phyloP scores from a whole-genome alignment of 176 grass and related monocot species.

The Coix lacrymajobi region DNA sequence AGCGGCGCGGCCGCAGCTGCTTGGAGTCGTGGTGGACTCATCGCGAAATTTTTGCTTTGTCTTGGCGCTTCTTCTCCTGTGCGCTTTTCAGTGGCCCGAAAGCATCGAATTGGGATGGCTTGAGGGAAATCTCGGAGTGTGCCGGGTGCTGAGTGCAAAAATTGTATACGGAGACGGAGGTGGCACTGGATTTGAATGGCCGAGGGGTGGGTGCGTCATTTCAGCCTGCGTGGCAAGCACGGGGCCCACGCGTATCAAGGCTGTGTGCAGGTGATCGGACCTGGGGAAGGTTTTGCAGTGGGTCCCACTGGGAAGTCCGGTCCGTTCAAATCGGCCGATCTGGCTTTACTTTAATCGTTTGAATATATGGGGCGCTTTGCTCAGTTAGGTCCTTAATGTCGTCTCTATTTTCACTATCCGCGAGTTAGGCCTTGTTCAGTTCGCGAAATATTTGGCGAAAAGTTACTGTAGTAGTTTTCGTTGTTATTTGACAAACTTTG shows the following conservation, averaged over 20 bases:
- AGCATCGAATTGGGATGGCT: not conserved
- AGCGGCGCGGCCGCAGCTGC: conserved; percentile 6
- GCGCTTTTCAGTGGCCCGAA: conserved; percentile 24
- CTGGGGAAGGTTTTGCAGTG: not conserved
- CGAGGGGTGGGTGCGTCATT: conserved; percentile 14
- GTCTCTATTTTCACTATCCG: not conserved
- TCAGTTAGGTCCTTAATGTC: not conserved
- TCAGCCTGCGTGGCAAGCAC: conserved; percentile 14
- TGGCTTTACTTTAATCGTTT: conserved; percentile 28
- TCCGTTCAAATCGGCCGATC: conserved; percentile 27
- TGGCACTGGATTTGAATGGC: conserved; percentile 46
- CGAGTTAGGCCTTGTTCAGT: no score
- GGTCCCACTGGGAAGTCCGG: not conserved
- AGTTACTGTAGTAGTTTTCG: no score
- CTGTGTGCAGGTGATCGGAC: not conserved
- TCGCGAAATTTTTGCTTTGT: conserved; percentile 44
- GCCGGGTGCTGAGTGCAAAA: not conserved
- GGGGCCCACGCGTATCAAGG: conserved; percentile 9
- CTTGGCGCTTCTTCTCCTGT: conserved; percentile 59
- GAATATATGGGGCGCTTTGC: conserved; percentile 26
- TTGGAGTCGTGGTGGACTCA: conserved; percentile 27
- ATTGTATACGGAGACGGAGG: not conserved
- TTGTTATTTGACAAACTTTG: no score
- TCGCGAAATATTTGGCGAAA: no score
- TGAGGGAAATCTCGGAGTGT: not conserved